Base-by-base conservation (phyloP, 805 yeast species). In the Dipodascopsis uninucleata region DNA sequence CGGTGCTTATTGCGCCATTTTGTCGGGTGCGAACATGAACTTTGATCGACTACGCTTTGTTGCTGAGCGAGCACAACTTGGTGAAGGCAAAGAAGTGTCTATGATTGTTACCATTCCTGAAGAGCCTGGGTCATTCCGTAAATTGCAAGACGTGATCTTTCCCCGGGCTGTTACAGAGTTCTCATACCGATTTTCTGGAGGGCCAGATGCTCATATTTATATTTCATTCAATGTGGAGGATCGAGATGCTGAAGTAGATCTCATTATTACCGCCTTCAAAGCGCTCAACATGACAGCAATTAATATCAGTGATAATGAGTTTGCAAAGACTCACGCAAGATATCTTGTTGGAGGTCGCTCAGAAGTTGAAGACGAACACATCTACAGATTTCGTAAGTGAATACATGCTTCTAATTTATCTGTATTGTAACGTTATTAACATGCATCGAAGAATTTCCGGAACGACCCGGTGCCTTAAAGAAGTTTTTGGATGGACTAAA, bases 1-100 rank as follows among this genome's bases (percentile, higher is more conserved):
- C 38, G 76, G 80, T 52, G 79, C 86, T 1, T 88, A 86, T 59
- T 82, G 85, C 31, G 90, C 97, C 5, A 75, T 93, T 18, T 71
- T 93, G 45, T 83, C 95, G 17, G 99, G 99, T 47, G 99, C 99
- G 28, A 93, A 93, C 67, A 89, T 93, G 95, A 90, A 94, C 70
- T 93, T 93, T 62, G 98, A 90, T 66, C 77, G 99, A 59, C 73
- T 93, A 59, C 76, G 99, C 63, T 93, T 93, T 65, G 97, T 93
- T 17, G 79, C 95, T 47, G 99, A 93, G 67, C 82, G 99, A 67
- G 97, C 98, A 10, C 94, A 86, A 40, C 74, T 93, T n/a, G 99
- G 98, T 68, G 97, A 90, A 64, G 98, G 97, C 44, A 85, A 82
- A 57, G 99, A 93, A 70, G 95, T 87, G 5, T 90, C 94, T 59